Evolutionary conservation across 2,329 filamentous ascomycete genomes (phyloP).

Genomic region (Leptodontidium sp.): DNA sequence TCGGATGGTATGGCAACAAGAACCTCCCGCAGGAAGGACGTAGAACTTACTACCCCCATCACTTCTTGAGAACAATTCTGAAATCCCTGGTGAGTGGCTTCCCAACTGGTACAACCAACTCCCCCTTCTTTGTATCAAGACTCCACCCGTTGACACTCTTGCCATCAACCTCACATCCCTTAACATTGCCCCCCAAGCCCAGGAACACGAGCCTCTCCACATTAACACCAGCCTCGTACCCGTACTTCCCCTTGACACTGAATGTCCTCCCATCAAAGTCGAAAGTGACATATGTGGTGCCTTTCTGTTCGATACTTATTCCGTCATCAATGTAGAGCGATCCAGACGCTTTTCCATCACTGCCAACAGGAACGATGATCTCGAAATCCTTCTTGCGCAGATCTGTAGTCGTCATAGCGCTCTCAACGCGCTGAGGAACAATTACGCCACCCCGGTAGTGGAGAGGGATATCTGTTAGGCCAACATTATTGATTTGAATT

Average conservation of each 20-base stretch:
- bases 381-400: slow-evolving; percentile 73
- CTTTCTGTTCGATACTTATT: slow-evolving; percentile 66
- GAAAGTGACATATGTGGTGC: slow-evolving; percentile 67
- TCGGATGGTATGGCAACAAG: neutral
- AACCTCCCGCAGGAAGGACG: neutral
- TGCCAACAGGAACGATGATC: slow-evolving; percentile 72
- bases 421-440: slow-evolving; percentile 64
- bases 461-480: slow-evolving; percentile 66
- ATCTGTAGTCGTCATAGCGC: slow-evolving; percentile 69
- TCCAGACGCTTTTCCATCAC: slow-evolving; percentile 69
- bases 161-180: slow-evolving; percentile 29
- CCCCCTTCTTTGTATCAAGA: slow-evolving; percentile 24
- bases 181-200: slow-evolving; percentile 43
- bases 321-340: slow-evolving; percentile 82
- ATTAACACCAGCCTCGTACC: slow-evolving; percentile 54
- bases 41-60: neutral
- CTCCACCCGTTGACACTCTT: slow-evolving; percentile 13
- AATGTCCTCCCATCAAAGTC: slow-evolving; percentile 63
- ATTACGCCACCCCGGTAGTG: slow-evolving; percentile 72
- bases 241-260: slow-evolving; percentile 60
- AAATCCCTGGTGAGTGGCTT: slow-evolving; percentile 33
- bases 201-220: slow-evolving; percentile 61
- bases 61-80: slow-evolving; percentile 16
- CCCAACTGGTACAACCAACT: slow-evolving; percentile 28
- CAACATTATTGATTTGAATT: slow-evolving; percentile 52